Percentiles rank a stretch among this genome's conserved stretches.
Conservation (phyloP, 257 asterid genomes). For the Knoxia roxburghii region DNA sequence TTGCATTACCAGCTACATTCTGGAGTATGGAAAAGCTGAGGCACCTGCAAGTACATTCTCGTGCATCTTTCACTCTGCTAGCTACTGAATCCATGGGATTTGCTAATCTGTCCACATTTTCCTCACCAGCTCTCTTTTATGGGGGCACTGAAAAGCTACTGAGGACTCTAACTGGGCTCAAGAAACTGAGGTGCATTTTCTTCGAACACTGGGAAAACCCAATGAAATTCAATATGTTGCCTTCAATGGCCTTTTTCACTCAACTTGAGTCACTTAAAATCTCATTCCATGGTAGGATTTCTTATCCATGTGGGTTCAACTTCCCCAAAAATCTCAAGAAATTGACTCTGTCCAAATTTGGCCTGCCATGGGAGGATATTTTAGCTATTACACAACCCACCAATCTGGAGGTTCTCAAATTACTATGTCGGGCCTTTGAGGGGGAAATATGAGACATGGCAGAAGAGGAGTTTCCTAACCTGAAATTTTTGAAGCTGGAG, state of each 20-base stretch:
- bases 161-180: not conserved
- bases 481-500: too few species aligned
- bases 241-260: slow-evolving; percentile 2
- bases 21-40: slow-evolving; percentile 16
- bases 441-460: slow-evolving; percentile 4
- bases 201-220: not conserved
- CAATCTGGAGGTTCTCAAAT: slow-evolving; percentile 12
- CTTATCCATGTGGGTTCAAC: not conserved
- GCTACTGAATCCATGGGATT: not conserved
- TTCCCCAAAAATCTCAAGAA: slow-evolving; percentile 19
- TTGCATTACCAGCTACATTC: not conserved
- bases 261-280: slow-evolving; percentile 17
- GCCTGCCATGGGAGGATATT: slow-evolving; percentile 4
- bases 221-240: slow-evolving; percentile 1
- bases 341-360: slow-evolving; percentile 13
- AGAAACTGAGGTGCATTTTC: slow-evolving; percentile 11
- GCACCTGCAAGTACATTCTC: too few species aligned
- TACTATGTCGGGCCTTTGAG: not conserved
- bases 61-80: not conserved
- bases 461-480: too few species aligned
- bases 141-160: not conserved
- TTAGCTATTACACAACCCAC: not conserved
- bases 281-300: not conserved
- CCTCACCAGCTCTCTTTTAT: not conserved
- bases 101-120: slow-evolving; percentile 5